These are phyloP conservation scores for Colletotrichum lindemuthianum DNA, from an alignment of 2,329 filamentous ascomycete genomes.

Conservation along the genomic window DNA sequence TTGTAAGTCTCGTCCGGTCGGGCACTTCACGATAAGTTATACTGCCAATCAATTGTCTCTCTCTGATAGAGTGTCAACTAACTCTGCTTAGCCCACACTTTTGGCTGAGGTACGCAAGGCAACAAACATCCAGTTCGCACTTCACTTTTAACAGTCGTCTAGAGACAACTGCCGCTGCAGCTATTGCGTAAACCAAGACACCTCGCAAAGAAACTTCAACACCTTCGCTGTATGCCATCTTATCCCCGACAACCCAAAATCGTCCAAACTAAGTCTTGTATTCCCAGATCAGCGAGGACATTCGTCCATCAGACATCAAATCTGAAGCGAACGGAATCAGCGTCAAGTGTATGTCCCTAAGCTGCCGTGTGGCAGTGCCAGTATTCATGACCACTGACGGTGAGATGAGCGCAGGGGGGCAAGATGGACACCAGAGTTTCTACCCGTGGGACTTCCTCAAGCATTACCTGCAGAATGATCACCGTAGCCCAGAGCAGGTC, in stretches of 20 bases:
- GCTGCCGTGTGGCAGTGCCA: not conserved
- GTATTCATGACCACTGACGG: not conserved
- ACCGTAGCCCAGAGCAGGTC: conserved; percentile 46
- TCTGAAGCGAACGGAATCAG: conserved; percentile 44
- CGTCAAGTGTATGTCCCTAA: conserved; percentile 44
- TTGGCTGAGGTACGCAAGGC: conserved; percentile 35
- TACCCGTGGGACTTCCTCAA: conserved; percentile 74
- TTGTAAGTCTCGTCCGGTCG: conserved; percentile 27
- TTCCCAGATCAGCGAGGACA: conserved; percentile 45
- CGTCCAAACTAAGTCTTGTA: not conserved
- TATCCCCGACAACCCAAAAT: not conserved
- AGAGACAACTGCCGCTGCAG: conserved; percentile 57
- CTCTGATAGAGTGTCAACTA: not conserved
- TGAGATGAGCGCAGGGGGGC: conserved; percentile 63
- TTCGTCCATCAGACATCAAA: conserved; percentile 43
- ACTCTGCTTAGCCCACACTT: conserved; percentile 33
- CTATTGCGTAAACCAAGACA: conserved; percentile 53
- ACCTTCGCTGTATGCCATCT: conserved; percentile 48
- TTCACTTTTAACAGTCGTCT: not conserved
- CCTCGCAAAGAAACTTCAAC: conserved; percentile 54
- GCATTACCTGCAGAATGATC: conserved; percentile 51
- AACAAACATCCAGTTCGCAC: not conserved
- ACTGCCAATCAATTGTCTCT: not conserved
- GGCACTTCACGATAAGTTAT: conserved; percentile 1
- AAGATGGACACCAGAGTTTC: conserved; percentile 73